Base-by-base conservation (phyloP, 2,329 filamentous ascomycete species). In the Orbilia ellipsospora region DNA sequence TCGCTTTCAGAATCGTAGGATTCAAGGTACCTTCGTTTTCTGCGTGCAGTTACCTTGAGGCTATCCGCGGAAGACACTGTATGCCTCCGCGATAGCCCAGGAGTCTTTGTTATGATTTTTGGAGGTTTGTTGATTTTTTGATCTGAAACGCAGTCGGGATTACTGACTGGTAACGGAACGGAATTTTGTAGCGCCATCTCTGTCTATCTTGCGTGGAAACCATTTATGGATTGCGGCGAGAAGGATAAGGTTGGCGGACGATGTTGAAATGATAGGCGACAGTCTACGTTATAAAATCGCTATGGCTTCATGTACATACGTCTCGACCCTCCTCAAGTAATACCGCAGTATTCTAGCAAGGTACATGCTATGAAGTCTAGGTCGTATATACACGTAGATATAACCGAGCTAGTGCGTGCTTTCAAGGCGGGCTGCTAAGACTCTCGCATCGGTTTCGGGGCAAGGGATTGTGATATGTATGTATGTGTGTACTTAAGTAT, bases 1-100 rank as follows among this genome's bases (percentile, higher is more conserved):
- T 60, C 67, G n/a, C n/a, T 52, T 28, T 72, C 67, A 16, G 54
- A 45, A 31, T 64, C 52, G n/a, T 52, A 65, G 12, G 67, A 72
- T 54, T 72, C 57, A 7, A 64, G 4, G 31, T 59, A 59, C 36
- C 52, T 59, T 50, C 67, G 56, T 36, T 72, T 72, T 44, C 67
- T 52, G 15, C 20, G 16, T 5, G 23, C n/a, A 7, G 1, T n/a
- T 20, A 28, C 23, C 13, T 59, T 26, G 26, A 48, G 55, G 13
- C 31, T 52, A 10, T 54, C 54, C 7, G 54, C 40, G 13, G 60
- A 72, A 12, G 67, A 72, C 28, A 72, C 6, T 4, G 52, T 64
- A 44, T 72, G 60, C 23, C 67, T 59, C 6, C 67, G 59, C 13
- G 48, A 60, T 36, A 72, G 16, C 23, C 54, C 52, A 20, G 40